Base-by-base conservation (phyloP, 2,329 filamentous ascomycete species). In the Helotiales sp. region DNA sequence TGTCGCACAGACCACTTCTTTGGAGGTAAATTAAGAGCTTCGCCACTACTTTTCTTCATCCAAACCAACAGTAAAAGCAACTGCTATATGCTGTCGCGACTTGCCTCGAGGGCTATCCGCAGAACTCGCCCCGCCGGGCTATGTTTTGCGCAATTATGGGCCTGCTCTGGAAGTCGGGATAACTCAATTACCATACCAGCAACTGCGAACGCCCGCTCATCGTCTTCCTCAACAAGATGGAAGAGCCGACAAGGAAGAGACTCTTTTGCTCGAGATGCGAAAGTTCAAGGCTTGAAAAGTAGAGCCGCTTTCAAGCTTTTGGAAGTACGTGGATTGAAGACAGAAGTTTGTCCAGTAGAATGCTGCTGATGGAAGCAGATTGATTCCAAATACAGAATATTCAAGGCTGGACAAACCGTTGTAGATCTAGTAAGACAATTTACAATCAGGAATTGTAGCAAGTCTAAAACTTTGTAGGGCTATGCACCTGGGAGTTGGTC, bases 281-380 rank as follows among this genome's bases (percentile, higher is more conserved):
- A 89, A 75, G 88, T 96, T 1, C 86, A 91, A 72, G 90, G 90
- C 0, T 81, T 97, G 66, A 97, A 95, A 80, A 96, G 93, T 74
- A 88, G 96, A 69, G 96, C 96, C 28, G 96, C 94, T 0, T 97
- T 96, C 79, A 99, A 99, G 79, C 83, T 99, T 10, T 80, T 97
- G 20, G 92, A 97, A 84, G 93, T 93, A 77, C 34, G 60, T 47
- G 2, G 6, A 22, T 24, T 6, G 47, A 3, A 17, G n/a, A 49
- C 17, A 6, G 22, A 50, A 61, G 45, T 45, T 34, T 43, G 63
- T 65, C 15, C 40, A 8, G 20, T 71, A 30, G 65, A 55, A 52
- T 22, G 30, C 24, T 52, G 54, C 62, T 64, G 43, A 64, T 60
- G 40, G 22, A 45, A 32, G 57, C 70, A 94, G 91, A 92, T 99